phyloP scores from a whole-genome alignment of 768 basidiomycete genomes.

The Tricholoma sp. region DNA sequence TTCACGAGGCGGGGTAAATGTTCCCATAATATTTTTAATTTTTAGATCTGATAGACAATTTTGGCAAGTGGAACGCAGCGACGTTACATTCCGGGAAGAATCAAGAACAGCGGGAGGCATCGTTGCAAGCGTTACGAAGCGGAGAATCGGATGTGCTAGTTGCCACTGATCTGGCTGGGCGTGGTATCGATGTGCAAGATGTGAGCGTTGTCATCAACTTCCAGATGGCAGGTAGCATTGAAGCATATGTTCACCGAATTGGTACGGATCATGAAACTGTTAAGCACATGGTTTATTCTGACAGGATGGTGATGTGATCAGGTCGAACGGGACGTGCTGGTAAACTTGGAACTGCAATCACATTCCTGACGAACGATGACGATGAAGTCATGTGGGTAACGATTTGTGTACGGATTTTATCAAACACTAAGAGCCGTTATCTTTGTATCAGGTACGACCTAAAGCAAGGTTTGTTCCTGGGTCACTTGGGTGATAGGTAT shows the following conservation, averaged over 20 bases:
- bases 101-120: conserved; percentile 94
- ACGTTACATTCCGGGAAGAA: conserved; percentile 97
- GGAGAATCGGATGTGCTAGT: conserved; percentile 89
- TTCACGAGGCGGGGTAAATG: conserved; percentile 79
- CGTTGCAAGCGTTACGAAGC: conserved; percentile 78
- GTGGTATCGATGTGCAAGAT: conserved; percentile 98
- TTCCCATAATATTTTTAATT: too few relatives aligned
- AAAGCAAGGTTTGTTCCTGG: conserved; percentile 64
- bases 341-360: conserved; percentile 89
- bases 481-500: not conserved
- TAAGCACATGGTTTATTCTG: not conserved
- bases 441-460: conserved; percentile 75
- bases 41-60: not conserved
- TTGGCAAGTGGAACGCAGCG: conserved; percentile 73
- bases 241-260: conserved; percentile 96
- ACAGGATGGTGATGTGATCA: conserved; percentile 21
- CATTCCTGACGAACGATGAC: conserved; percentile 94
- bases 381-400: conserved; percentile 89
- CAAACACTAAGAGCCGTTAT: conserved; percentile 9
- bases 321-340: conserved; percentile 98
- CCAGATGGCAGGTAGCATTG: conserved; percentile 96
- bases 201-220: conserved; percentile 95
- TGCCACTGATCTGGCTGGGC: conserved; percentile 95
- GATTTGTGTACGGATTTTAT: conserved; percentile 11
- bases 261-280: conserved; percentile 43